Conservation (phyloP, 2,329 filamentous ascomycete species). For the Ramularia collo-cygni region DNA sequence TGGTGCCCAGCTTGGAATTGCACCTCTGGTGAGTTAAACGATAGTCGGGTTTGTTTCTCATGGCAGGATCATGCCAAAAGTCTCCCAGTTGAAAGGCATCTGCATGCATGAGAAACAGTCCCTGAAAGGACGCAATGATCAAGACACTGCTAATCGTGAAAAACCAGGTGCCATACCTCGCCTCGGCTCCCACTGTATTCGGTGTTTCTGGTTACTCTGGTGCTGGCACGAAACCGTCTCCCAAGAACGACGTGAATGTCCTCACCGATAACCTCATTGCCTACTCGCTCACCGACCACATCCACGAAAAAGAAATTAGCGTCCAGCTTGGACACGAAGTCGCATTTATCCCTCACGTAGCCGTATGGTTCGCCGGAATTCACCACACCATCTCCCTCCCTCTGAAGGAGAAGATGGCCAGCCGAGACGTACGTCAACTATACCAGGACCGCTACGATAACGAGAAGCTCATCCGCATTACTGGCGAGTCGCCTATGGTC, state of each 20-base stretch:
- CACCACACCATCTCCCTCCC: constrained; percentile 87
- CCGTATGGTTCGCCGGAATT: constrained; percentile 96
- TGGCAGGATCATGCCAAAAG: no score
- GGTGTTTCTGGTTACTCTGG: constrained; percentile 92
- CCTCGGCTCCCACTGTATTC: constrained; percentile 58
- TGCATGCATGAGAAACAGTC: no score
- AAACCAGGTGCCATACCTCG: constrained; percentile 58
- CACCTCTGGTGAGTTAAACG: constrained; percentile 53
- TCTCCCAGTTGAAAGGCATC: no score
- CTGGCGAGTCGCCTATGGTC: constrained; percentile 79
- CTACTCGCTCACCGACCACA: constrained; percentile 86
- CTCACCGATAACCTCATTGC: constrained; percentile 84
- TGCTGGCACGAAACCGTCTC: constrained; percentile 85
- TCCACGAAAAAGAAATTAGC: constrained; percentile 89
- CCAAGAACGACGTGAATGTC: constrained; percentile 83
- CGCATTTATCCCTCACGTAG: constrained; percentile 87
- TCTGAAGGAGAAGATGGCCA: constrained; percentile 76
- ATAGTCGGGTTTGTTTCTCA: no score
- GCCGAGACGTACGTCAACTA: constrained; percentile 83
- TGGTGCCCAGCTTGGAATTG: constrained; percentile 80
- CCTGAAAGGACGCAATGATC: no score
- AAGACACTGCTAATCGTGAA: no score
- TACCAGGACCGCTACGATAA: constrained; percentile 96
- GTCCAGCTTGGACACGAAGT: constrained; percentile 66
- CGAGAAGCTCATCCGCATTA: constrained; percentile 89